Percentiles rank a stretch among this genome's conserved stretches.
phyloP scores from a whole-genome alignment of 2,329 filamentous ascomycete species.

The Lasiodiplodia sp. region DNA sequence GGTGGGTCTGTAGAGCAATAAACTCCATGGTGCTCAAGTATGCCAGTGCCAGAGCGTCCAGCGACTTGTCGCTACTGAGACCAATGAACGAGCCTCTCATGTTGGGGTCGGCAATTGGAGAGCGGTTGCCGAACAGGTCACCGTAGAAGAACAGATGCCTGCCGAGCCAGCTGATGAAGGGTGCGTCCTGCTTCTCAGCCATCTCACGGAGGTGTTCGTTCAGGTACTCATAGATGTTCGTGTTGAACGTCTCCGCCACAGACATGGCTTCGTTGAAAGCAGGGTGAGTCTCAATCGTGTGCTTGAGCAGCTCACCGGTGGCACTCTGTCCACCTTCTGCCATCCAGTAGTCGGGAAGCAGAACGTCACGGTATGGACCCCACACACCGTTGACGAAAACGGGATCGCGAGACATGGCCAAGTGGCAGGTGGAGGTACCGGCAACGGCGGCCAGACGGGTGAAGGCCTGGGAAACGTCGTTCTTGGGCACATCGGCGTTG shows the following conservation, averaged over 20 bases:
- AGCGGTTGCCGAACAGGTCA: slow-evolving; percentile 95
- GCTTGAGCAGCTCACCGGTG: slow-evolving; percentile 91
- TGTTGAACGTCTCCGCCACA: slow-evolving; percentile 80
- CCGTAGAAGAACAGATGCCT: slow-evolving; percentile 99
- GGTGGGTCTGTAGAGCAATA: slow-evolving; percentile 93
- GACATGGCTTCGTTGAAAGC: slow-evolving; percentile 83
- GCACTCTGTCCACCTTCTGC: slow-evolving; percentile 96
- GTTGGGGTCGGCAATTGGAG: slow-evolving; percentile 87
- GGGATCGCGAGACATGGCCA: slow-evolving; percentile 92
- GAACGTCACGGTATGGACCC: slow-evolving; percentile 95
- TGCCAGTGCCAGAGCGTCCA: slow-evolving; percentile 86
- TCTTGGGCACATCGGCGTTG: slow-evolving; percentile 72
- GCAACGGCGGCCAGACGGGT: slow-evolving; percentile 92
- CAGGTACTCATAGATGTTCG: slow-evolving; percentile 93
- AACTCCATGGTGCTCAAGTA: slow-evolving; percentile 99
- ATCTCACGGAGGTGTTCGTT: slow-evolving; percentile 86
- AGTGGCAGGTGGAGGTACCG: slow-evolving; percentile 95
- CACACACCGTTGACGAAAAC: slow-evolving; percentile 96
- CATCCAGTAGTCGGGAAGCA: slow-evolving; percentile 94
- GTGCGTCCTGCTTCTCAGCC: slow-evolving; percentile 71
- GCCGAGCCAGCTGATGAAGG: slow-evolving; percentile 82
- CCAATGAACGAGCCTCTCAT: slow-evolving; percentile 94
- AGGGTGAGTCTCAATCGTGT: slow-evolving; percentile 94
- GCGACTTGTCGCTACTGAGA: slow-evolving; percentile 82
- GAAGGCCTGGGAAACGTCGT: slow-evolving; percentile 92